A percentile compares a stretch with the other conserved stretches of the same genome.
These are phyloP conservation scores for Nadsonia starkeyi-henricii DNA, from an alignment of 1,139 yeast species.

Conservation along the genomic window DNA sequence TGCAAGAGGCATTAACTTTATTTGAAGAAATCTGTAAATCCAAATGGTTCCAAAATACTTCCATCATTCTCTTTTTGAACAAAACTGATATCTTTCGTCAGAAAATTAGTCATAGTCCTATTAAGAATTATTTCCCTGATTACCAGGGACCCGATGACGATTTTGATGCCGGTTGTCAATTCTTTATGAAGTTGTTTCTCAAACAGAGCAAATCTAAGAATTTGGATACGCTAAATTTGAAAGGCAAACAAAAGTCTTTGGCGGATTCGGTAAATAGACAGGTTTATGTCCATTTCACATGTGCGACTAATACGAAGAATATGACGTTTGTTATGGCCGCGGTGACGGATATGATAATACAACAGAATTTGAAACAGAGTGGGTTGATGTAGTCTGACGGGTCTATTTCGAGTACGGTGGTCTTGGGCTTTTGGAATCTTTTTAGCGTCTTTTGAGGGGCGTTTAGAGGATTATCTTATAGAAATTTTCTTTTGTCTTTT, in stretches of 20 bases:
- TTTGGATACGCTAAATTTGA: too few species aligned
- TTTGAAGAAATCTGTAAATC: constrained; percentile 82
- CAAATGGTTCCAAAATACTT: constrained; percentile 71
- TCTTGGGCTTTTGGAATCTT: too few species aligned
- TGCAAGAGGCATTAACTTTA: constrained; percentile 77
- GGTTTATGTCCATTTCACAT: constrained; percentile 80
- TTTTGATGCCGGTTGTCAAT: constrained; percentile 11
- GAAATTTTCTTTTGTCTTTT: too few species aligned
- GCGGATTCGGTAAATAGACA: constrained; percentile 30
- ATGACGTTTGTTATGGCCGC: constrained; percentile 88
- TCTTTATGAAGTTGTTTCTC: constrained; percentile 13
- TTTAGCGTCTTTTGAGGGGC: too few species aligned
- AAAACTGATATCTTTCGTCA: constrained; percentile 70
- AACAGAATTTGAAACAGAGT: background rate
- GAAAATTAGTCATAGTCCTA: constrained; percentile 46
- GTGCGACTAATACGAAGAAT: constrained; percentile 84
- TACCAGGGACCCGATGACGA: constrained; percentile 12
- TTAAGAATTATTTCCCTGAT: constrained; percentile 17
- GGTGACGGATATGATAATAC: constrained; percentile 75
- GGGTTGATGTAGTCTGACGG: background rate
- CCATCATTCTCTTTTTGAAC: constrained; percentile 78
- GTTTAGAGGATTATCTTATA: too few species aligned
- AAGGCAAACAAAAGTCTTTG: constrained; percentile 32
- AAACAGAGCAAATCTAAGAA: constrained; percentile 5
- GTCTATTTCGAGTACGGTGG: background rate